Conservation (phyloP, 139 green algal genomes). For the Cymbomonas tetramitiformis region DNA sequence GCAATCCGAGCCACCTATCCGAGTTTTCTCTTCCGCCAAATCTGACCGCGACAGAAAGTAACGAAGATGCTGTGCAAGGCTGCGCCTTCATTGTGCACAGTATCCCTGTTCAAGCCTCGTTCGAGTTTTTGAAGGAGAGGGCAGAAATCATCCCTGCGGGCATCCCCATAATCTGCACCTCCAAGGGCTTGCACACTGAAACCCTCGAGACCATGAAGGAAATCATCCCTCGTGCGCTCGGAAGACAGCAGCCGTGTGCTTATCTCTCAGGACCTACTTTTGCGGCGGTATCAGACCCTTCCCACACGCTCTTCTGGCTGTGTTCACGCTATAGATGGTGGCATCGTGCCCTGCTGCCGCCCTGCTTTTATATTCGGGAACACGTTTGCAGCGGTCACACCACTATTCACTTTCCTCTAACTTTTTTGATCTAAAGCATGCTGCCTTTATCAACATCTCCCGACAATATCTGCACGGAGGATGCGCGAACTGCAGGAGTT, state of each 20-base stretch:
- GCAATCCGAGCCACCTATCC: conserved; percentile 13
- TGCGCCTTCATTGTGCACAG: conserved; percentile 20
- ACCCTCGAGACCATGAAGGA: conserved; percentile 20
- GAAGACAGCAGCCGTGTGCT: conserved; percentile 1
- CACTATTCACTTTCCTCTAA: too few species aligned
- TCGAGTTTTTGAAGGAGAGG: neutral
- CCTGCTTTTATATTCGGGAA: too few species aligned
- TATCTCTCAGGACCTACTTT: conserved; percentile 18
- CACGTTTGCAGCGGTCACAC: too few species aligned
- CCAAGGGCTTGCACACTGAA: conserved; percentile 13
- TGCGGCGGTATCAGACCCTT: too few species aligned
- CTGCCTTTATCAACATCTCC: too few species aligned
- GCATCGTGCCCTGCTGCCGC: too few species aligned
- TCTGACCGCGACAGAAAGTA: neutral
- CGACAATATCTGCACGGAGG: too few species aligned
- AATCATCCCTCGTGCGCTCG: conserved; percentile 1
- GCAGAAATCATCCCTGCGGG: neutral
- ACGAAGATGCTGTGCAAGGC: neutral
- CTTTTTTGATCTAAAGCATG: too few species aligned
- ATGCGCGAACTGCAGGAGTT: too few species aligned
- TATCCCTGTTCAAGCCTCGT: conserved; percentile 15
- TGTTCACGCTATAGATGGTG: too few species aligned
- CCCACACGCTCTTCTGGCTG: too few species aligned
- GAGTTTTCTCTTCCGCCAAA: neutral
- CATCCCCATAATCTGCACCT: conserved; percentile 9